Evolutionary conservation across 106 monocot genomes (phyloP).

Genomic region (Allium fistulosum): DNA sequence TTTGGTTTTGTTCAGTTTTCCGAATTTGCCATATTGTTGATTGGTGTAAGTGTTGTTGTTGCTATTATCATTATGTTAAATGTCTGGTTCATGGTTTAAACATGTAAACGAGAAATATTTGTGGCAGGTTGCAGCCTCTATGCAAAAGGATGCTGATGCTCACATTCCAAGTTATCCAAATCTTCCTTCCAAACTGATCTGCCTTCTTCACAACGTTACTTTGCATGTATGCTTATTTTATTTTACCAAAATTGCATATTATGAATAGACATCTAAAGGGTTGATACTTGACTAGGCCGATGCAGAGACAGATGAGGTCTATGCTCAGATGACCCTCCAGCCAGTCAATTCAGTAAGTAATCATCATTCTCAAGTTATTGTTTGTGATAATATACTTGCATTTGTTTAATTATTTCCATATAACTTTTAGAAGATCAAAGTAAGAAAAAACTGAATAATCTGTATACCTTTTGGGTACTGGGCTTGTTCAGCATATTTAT

Average conservation of each 20-base stretch:
- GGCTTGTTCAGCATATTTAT: no score
- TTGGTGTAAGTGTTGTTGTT: no score
- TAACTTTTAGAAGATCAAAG: no score
- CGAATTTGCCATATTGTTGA: no score
- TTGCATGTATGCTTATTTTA: slow-evolving; percentile 43
- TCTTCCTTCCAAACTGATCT: slow-evolving; percentile 76
- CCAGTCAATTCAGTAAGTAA: slow-evolving; percentile 64
- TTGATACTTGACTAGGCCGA: slow-evolving; percentile 47
- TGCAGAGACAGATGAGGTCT: slow-evolving; percentile 89
- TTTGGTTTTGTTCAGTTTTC: neutral
- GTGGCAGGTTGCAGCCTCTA: slow-evolving; percentile 85
- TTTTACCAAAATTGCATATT: neutral
- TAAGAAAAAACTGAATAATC: no score
- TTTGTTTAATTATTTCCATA: no score
- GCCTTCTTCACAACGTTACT: slow-evolving; percentile 79
- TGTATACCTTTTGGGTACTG: no score
- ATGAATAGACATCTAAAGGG: neutral
- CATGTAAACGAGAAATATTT: neutral
- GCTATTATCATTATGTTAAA: neutral
- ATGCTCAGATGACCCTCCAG: slow-evolving; percentile 94
- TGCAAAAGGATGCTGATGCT: slow-evolving; percentile 68
- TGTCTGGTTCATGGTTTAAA: neutral
- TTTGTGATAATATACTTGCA: no score
- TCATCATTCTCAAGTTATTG: neutral
- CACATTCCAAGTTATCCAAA: slow-evolving; percentile 79